Base-by-base conservation (phyloP, 1,284 basidiomycete genomes). In the Leucoagaricus sp. region DNA sequence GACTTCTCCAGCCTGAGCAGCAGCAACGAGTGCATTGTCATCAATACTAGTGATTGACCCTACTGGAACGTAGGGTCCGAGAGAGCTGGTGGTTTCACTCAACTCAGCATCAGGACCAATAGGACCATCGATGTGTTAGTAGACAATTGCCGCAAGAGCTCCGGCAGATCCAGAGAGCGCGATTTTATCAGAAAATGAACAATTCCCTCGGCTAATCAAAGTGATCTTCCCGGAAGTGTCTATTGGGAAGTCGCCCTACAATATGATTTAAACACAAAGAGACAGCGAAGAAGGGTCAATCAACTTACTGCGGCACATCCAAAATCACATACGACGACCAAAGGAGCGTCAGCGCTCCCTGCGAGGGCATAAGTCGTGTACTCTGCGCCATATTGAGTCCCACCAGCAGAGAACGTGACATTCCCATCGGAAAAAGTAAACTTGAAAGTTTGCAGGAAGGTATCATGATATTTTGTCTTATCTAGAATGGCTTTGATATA, bases 91-190 rank as follows among this genome's bases (percentile, higher is more conserved):
- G 10, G 54, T n/a, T n/a, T n/a, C 36, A 13, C 44, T 52, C 10
- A 62, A 60, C n/a, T 65, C 59, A 1, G 63, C 63, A 4, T 62
- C 65, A 6, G 60, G 55, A 12, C 53, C 53, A 46, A 64, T 23
- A 21, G 56, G 23, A 15, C 60, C 65, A 25, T 60, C 61, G 15
- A 53, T 53, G 34, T 66, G 64, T 58, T 69, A 67, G 58, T 64
- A 69, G 44, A 69, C 60, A 40, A 69, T 63, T n/a, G 62, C 57
- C 40, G 64, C 64, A 10, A 54, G 59, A 25, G 66, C 67, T 29
- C 64, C 63, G n/a, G 63, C 63, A 9, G 60, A 62, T 3, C 66
- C 65, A 46, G 67, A 63, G 29, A 59, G 61, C 13, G 67, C 65
- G 21, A 62, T 58, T 53, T 68, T 68, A 33, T 62, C 50, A 19